phyloP scores from a whole-genome alignment of 2,329 filamentous ascomycete genomes.

The Aspergillus costaricaensis region DNA sequence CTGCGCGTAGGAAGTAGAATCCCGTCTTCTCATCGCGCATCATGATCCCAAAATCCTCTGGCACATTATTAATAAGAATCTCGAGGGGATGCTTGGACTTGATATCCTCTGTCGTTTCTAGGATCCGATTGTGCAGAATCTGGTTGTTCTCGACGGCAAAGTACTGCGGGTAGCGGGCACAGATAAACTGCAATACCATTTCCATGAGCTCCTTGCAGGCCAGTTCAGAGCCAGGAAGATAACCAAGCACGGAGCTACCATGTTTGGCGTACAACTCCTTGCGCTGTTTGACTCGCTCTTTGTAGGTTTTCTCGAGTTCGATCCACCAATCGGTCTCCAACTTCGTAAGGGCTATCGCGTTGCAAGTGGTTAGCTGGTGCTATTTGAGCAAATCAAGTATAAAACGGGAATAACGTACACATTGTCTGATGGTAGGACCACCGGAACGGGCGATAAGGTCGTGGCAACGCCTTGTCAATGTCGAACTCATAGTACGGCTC shows the following conservation, averaged over 20 bases:
- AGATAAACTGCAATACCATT: constrained; percentile 79
- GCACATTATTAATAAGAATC: constrained; percentile 73
- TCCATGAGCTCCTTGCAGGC: constrained; percentile 88
- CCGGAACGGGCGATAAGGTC: constrained; percentile 78
- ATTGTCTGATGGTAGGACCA: constrained; percentile 91
- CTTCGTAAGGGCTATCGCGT: constrained; percentile 66
- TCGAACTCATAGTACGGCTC: constrained; percentile 65
- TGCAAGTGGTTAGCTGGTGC: background rate
- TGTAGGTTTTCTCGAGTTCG: constrained; percentile 78
- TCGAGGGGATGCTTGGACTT: constrained; percentile 64
- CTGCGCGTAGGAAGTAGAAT: constrained; percentile 72
- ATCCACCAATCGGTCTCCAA: constrained; percentile 84
- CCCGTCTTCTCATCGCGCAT: constrained; percentile 71
- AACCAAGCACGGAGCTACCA: constrained; percentile 64
- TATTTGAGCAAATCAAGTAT: too few relatives aligned
- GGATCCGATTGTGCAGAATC: constrained; percentile 68
- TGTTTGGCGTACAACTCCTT: constrained; percentile 65
- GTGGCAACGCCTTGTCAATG: constrained; percentile 65
- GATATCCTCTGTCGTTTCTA: constrained; percentile 65
- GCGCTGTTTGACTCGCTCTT: constrained; percentile 67
- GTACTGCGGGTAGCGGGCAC: constrained; percentile 72
- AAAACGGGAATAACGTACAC: constrained; percentile 60
- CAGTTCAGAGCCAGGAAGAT: constrained; percentile 72
- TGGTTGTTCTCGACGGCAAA: constrained; percentile 63
- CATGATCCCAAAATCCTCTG: constrained; percentile 81